Conservation (phyloP, 768 basidiomycete genomes). For the Pleurotus pulmonarius region DNA sequence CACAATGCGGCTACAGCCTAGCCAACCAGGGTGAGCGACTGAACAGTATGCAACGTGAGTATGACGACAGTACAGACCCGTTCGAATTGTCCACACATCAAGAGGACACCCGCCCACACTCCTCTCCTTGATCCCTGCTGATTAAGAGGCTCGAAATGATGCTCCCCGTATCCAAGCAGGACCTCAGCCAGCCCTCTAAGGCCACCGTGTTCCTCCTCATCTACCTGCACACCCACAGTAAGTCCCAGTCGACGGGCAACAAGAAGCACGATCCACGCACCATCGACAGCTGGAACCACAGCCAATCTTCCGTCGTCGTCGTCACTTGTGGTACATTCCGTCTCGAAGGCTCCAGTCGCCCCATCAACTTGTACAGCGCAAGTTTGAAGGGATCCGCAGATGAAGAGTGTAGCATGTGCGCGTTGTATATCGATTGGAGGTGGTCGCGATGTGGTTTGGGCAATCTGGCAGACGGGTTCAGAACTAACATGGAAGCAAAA, state of each 20-base stretch:
- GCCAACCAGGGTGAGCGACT: not conserved
- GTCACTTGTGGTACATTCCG: conserved; percentile 83
- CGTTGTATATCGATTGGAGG: conserved; percentile 75
- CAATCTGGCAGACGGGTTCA: conserved; percentile 35
- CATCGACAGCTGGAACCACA: conserved; percentile 95
- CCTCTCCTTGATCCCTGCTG: conserved; percentile 59
- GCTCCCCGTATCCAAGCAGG: conserved; percentile 72
- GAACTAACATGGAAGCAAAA: not conserved
- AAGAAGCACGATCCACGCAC: conserved; percentile 28
- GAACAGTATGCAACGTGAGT: not conserved
- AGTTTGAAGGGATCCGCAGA: conserved; percentile 94
- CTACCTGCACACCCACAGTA: conserved; percentile 40
- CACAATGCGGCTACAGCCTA: conserved; percentile 90
- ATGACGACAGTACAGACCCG: conserved; percentile 44
- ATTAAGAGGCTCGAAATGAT: conserved; percentile 70
- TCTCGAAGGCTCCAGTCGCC: conserved; percentile 79
- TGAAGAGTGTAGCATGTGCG: conserved; percentile 85
- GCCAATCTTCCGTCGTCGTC: conserved; percentile 93
- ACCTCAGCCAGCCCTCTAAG: conserved; percentile 73
- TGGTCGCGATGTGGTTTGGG: conserved; percentile 77
- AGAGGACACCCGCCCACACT: conserved; percentile 77
- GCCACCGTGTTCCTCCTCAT: conserved; percentile 79
- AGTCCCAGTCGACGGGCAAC: not conserved
- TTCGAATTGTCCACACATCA: conserved; percentile 95
- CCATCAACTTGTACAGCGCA: conserved; percentile 93